Evolutionary conservation across 768 basidiomycete species (phyloP), one percentile per base, ranked within the genome.

Genomic region (Udeniomyces megalosporus): DNA sequence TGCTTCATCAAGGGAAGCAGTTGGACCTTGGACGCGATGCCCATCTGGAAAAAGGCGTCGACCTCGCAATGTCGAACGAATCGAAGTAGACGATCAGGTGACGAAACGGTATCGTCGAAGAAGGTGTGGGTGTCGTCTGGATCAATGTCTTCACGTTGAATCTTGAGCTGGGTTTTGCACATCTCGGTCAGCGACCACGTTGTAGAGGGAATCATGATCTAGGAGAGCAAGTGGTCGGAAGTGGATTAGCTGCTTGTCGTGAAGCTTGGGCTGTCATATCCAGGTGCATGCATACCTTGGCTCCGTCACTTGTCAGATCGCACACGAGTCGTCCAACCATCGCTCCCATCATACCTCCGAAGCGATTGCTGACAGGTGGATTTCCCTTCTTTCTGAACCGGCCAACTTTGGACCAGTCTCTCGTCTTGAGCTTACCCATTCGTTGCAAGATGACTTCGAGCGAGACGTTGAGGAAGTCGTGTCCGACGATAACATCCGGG

Each of bases 121-220:
- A 88, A 96, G 66, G 80, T 78, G 31, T 88, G 83, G 0, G 89
- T 93, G 69, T 97, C 95, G 66, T 96, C 93, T 0, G 90, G 85
- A 70, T 97, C 93, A 66, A 95, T 91, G 66, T 97, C 95, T 70
- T 95, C 85, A 42, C 95, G 78, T 57, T 85, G 84, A 63, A 81
- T 80, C 66, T 84, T 84, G 66, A 99, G 81, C 71, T 93, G 86
- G 0, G 89, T 86, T 66, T 78, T 80, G 75, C 88, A 91, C 91
- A 99, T 96, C 74, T 99, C 95, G 10, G 88, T 89, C 58, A 97
- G 76, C 2, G 92, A 93, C 95, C 95, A 99, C 1, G 95, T 97
- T 4, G 90, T 96, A 3, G 95, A 97, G 0, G 84, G 76, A 71
- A 99, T 97, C 89, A 96, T 93, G 24, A 86, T 84, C 90, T 93